Base-by-base conservation (phyloP, 768 basidiomycete genomes). In the Baorangia bicolor region DNA sequence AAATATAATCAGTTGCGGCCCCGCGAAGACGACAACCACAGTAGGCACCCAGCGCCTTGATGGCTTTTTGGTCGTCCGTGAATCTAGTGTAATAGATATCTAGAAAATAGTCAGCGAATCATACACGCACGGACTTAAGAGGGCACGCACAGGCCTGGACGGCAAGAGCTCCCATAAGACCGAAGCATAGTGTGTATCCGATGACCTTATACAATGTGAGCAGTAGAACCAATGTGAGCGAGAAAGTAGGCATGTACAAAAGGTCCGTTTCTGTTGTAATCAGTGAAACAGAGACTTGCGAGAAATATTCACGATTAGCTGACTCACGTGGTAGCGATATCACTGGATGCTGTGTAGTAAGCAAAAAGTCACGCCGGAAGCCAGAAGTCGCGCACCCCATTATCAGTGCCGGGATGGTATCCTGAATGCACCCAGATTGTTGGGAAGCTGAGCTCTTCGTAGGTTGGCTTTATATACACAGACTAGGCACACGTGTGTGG, bases 1-100 rank as follows among this genome's bases (percentile, higher is more conserved):
- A 21, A 7, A 3, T n/a, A 5, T 4, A 34, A 14, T 58, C 39
- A 46, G 38, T 9, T 20, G 35, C 23, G 44, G 8, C 18, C 0
- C 5, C 1, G 11, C 16, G n/a, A 40, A 2, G 21, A 11, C n/a
- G n/a, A 27, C 0, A n/a, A n/a, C 6, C 0, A 37, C 3, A 3
- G 4, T 5, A 34, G 16, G 46, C 40, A 66, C 65, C 67, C 20
- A 63, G 18, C 30, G 31, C 41, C 49, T 62, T 66, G 18, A 51
- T 55, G 38, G 28, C 20, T 55, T 3, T 56, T 21, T 13, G 21
- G 20, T 66, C 64, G 16, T 64, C 50, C 20, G 49, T 2, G 12
- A 68, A 66, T 49, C 28, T 51, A n/a, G 49, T 51, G 37, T 61
- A 62, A 34, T 66, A 66, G 16, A 67, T 49, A 39, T 59, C 65